Evolutionary conservation across 768 basidiomycete genomes (phyloP), one percentile per base, ranked within the genome.

Genomic region (Termitomyces sp.): DNA sequence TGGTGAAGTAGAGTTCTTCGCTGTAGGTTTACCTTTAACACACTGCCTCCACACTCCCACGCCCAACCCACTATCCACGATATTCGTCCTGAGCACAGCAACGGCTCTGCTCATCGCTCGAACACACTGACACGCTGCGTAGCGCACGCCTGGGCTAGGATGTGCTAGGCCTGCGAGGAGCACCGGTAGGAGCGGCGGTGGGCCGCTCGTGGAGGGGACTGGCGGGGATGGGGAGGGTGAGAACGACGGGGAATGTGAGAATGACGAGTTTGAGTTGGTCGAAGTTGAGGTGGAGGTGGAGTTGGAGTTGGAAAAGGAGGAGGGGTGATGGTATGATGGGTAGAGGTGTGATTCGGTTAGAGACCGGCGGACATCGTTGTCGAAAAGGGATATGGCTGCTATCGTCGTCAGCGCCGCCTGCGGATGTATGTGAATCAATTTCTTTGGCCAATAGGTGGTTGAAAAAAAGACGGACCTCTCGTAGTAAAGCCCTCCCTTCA

Each of bases 51-150:
- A 84, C 4, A 97, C 76, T 9, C 81, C 77, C 66, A 86, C 73
- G 0, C 91, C 93, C 3, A 95, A 72, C 1, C 88, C 90, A 31
- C 81, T 84, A 63, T 98, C 94, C 3, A 92, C 82, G 16, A 98
- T 78, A 55, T 84, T 91, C 32, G 94, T 97, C 29, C 92, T 75
- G 29, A 95, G 73, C 10, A 94, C 87, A 0, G 85, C 80, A 2
- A 95, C 85, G 7, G 85, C 86, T 22, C 96, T 80, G 38, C 85
- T 84, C 36, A 98, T 75, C 0, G 89, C 88, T 15, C 94, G 76
- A 1, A 92, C 79, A 59, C 88, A 89, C 61, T 96, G 94, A 63
- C 91, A 94, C 0, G 91, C 89, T 0, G 91, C 91, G 42, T 89
- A 91, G 6, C 94, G 83, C 3, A 95, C 86, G 1, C 89, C 91